A percentile compares a stretch with the other conserved stretches of the same genome.
phyloP scores from a whole-genome alignment of 345 rosid genomes.

The Raphanus sativus region DNA sequence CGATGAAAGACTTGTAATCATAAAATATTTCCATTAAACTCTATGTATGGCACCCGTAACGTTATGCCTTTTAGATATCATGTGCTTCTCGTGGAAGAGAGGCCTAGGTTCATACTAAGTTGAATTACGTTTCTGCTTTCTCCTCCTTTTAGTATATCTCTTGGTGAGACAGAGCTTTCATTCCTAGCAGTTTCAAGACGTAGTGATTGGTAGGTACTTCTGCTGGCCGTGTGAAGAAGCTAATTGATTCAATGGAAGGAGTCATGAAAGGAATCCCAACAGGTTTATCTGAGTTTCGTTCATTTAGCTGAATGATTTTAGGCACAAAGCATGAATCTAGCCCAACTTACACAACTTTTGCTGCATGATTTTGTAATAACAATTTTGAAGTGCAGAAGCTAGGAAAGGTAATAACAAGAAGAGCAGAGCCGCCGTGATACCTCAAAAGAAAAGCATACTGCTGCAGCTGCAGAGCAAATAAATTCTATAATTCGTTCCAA shows the following conservation, averaged over 20 bases:
- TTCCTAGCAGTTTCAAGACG: constrained; percentile 60
- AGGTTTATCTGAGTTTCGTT: constrained; percentile 44
- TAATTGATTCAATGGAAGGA: constrained; percentile 79
- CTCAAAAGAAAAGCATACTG: constrained; percentile 55
- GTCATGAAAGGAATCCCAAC: constrained; percentile 79
- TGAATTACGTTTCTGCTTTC: constrained; percentile 5
- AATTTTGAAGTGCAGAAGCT: too few relatives aligned
- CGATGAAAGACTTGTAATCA: too few relatives aligned
- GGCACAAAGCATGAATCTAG: too few relatives aligned
- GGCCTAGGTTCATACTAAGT: too few relatives aligned
- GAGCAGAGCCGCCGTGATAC: constrained; percentile 48
- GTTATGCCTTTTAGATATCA: too few relatives aligned
- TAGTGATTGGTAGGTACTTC: constrained; percentile 56
- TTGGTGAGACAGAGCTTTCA: neutral
- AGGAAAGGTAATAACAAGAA: constrained; percentile 48
- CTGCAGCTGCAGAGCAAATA: constrained; percentile 63
- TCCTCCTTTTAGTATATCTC: neutral
- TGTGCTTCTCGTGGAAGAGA: too few relatives aligned
- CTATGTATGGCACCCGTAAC: too few relatives aligned
- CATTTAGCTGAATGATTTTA: neutral
- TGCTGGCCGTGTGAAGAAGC: constrained; percentile 70
- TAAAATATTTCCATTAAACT: too few relatives aligned
- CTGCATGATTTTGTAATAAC: too few relatives aligned
- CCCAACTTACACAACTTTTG: too few relatives aligned
- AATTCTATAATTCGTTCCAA: constrained; percentile 29